Evolutionary conservation across 2,329 filamentous ascomycete genomes (phyloP).

Genomic region (Colletotrichum cuscutae): DNA sequence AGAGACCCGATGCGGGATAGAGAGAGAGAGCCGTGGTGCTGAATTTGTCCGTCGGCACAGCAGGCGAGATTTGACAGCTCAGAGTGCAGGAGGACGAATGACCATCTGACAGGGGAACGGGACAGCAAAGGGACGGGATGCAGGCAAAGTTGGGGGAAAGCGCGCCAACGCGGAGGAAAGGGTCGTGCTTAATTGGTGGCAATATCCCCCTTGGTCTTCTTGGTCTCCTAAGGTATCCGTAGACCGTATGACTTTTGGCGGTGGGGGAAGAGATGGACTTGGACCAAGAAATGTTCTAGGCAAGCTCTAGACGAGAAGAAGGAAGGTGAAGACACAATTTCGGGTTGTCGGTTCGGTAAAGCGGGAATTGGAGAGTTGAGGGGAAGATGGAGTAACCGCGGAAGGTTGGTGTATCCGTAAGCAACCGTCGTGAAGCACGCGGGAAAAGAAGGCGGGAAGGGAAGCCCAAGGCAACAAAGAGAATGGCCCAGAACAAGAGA

Average conservation of each 20-base stretch:
- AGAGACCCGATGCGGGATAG: slow-evolving; percentile 14
- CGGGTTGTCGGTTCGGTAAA: slow-evolving; percentile 3
- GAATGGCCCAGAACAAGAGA: neutral
- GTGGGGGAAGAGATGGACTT: neutral
- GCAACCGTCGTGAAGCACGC: neutral
- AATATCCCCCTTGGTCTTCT: slow-evolving; percentile 10
- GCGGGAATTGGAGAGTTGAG: slow-evolving; percentile 1
- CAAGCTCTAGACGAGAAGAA: neutral
- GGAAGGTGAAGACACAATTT: neutral
- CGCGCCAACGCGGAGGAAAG: slow-evolving; percentile 7
- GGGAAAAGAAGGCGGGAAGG: neutral
- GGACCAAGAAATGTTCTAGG: neutral
- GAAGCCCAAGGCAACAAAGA: neutral
- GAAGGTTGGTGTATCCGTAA: neutral
- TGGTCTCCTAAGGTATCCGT: too few species aligned
- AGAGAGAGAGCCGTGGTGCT: neutral
- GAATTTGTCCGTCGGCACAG: slow-evolving; percentile 7
- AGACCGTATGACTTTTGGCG: neutral
- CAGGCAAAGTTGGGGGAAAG: slow-evolving; percentile 21
- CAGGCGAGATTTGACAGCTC: slow-evolving; percentile 17
- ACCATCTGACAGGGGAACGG: slow-evolving; percentile 14
- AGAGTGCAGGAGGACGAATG: slow-evolving; percentile 18
- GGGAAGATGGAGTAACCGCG: neutral
- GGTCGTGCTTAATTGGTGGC: slow-evolving; percentile 27
- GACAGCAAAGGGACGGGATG: neutral